These are phyloP conservation scores for Claviceps digitariae DNA, from an alignment of 2,329 filamentous ascomycete genomes.

Conservation along the genomic window DNA sequence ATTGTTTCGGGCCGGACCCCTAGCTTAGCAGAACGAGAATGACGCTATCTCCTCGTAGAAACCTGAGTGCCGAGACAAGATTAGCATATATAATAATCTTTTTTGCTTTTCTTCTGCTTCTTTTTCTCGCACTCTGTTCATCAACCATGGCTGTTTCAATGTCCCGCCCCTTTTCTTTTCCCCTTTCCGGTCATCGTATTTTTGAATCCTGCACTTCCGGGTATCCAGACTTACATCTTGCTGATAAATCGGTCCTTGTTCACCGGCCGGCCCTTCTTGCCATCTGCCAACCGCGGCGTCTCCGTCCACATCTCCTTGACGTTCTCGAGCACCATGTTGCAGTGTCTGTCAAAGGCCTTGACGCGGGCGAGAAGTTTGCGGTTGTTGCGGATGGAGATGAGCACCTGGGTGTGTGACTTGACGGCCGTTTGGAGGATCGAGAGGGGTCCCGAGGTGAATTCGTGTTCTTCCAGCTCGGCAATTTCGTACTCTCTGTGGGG, in stretches of 20 bases:
- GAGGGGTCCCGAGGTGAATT: slow-evolving; percentile 42
- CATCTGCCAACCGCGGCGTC: slow-evolving; percentile 66
- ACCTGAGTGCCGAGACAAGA: slow-evolving; percentile 38
- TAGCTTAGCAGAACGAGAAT: slow-evolving; percentile 75
- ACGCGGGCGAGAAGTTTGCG: slow-evolving; percentile 93
- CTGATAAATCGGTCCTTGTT: slow-evolving; percentile 98
- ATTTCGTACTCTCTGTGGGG: slow-evolving; percentile 72
- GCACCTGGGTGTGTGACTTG: slow-evolving; percentile 83
- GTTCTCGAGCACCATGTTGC: slow-evolving; percentile 97
- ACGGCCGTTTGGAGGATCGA: slow-evolving; percentile 96
- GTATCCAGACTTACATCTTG: slow-evolving; percentile 55
- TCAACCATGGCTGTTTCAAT: no score
- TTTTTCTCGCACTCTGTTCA: not conserved
- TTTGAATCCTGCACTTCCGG: no score
- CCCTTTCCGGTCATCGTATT: not conserved
- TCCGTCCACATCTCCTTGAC: slow-evolving; percentile 98
- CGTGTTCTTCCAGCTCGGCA: slow-evolving; percentile 50
- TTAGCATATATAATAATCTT: not conserved
- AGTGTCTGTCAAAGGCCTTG: slow-evolving; percentile 97
- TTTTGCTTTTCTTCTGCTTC: no score
- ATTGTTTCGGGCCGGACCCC: not conserved
- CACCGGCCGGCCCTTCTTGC: slow-evolving; percentile 78
- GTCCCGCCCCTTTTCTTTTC: no score
- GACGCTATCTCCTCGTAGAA: slow-evolving; percentile 75
- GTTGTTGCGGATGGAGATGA: slow-evolving; percentile 97